phyloP scores from a whole-genome alignment of 2,329 filamentous ascomycete species.

The Lachnellula arida region DNA sequence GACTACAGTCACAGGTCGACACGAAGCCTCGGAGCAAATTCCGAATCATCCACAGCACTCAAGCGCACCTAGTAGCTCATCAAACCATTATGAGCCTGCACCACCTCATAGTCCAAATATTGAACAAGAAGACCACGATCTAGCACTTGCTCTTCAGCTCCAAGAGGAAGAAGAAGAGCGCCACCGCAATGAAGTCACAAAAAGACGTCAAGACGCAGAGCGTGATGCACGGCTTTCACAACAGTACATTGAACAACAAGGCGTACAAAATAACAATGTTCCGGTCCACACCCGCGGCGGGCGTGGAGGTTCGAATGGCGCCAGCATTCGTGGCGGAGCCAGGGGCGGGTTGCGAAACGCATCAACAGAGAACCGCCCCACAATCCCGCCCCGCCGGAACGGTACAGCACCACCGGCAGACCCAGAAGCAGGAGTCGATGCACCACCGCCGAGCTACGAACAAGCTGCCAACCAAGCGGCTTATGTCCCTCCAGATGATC shows the following conservation, averaged over 20 bases:
- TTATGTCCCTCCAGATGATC: slow-evolving; percentile 46
- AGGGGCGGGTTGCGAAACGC: not conserved
- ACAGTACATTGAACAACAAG: slow-evolving; percentile 65
- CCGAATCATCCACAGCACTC: not conserved
- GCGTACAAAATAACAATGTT: slow-evolving; percentile 35
- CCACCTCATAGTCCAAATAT: slow-evolving; percentile 30
- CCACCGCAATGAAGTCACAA: slow-evolving; percentile 57
- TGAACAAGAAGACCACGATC: slow-evolving; percentile 74
- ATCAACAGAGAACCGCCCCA: slow-evolving; percentile 35
- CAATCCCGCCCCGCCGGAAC: slow-evolving; percentile 39
- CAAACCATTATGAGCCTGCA: slow-evolving; percentile 3
- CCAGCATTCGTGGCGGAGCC: slow-evolving; percentile 3
- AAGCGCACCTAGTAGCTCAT: slow-evolving; percentile 4
- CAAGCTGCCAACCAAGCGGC: slow-evolving; percentile 53
- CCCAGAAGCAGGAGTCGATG: slow-evolving; percentile 42
- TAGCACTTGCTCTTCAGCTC: slow-evolving; percentile 84
- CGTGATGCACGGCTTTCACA: slow-evolving; percentile 47
- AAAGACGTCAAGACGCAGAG: slow-evolving; percentile 60
- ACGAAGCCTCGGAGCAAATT: slow-evolving; percentile 3
- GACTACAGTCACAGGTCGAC: slow-evolving; percentile 17
- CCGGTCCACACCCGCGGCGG: slow-evolving; percentile 26
- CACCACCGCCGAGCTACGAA: slow-evolving; percentile 61
- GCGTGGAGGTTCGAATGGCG: slow-evolving; percentile 12
- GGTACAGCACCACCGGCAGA: slow-evolving; percentile 14
- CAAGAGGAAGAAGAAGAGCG: slow-evolving; percentile 91